These are phyloP conservation scores for Piromyces finnis DNA, from an alignment of 192 early-diverging fungal genomes.

Conservation along the genomic window DNA sequence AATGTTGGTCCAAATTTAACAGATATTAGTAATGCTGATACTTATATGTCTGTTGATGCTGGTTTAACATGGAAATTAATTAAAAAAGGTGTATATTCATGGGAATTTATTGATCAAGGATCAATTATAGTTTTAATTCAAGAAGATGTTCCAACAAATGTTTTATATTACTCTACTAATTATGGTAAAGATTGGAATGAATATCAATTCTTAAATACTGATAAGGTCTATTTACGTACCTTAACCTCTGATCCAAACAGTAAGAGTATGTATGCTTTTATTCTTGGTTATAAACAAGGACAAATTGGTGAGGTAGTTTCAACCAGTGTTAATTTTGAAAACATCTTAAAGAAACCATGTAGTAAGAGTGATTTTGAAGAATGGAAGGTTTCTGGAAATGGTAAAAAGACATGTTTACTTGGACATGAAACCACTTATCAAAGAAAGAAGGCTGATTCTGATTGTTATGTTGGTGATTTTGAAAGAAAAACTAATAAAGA, in stretches of 20 bases:
- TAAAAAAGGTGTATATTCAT: background rate
- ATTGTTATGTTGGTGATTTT: slow-evolving; percentile 52
- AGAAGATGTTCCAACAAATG: background rate
- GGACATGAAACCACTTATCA: slow-evolving; percentile 23
- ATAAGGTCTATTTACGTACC: background rate
- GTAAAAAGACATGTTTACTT: background rate
- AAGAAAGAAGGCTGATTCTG: slow-evolving; percentile 53
- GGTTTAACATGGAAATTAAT: slow-evolving; percentile 1
- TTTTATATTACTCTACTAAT: background rate
- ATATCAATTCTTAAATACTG: slow-evolving; percentile 1
- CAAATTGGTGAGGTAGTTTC: background rate
- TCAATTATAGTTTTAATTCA: background rate
- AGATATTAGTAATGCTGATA: background rate
- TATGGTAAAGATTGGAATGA: slow-evolving; percentile 1
- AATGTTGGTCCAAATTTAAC: slow-evolving; percentile 1
- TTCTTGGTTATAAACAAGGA: background rate
- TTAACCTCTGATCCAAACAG: slow-evolving; percentile 2
- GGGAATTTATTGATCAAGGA: slow-evolving; percentile 3
- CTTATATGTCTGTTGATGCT: slow-evolving; percentile 1
- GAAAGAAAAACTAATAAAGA: slow-evolving; percentile 17
- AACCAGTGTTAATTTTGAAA: slow-evolving; percentile 1
- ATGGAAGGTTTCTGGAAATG: slow-evolving; percentile 1
- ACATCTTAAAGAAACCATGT: background rate
- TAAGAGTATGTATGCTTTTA: background rate
- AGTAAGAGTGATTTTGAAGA: background rate